Percentiles rank a stretch among this genome's conserved stretches.
These are phyloP conservation scores for Parafenestella ontariensis DNA, from an alignment of 2,329 filamentous ascomycete genomes.

Conservation along the genomic window DNA sequence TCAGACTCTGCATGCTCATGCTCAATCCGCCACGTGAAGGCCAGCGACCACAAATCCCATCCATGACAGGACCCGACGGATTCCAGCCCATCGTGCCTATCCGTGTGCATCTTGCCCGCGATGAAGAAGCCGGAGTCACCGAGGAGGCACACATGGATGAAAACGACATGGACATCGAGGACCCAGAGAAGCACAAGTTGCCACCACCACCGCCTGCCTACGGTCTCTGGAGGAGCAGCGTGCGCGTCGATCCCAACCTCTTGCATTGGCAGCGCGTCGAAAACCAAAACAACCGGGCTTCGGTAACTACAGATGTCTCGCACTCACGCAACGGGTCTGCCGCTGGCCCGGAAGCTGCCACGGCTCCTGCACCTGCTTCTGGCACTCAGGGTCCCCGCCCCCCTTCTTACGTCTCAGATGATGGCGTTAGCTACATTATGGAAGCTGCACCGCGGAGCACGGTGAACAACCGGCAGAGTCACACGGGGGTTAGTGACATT, in stretches of 20 bases:
- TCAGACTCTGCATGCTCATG: constrained; percentile 74
- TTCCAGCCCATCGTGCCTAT: constrained; percentile 79
- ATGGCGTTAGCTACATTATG: constrained; percentile 75
- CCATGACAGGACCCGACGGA: constrained; percentile 64
- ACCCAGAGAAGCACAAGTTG: constrained; percentile 29
- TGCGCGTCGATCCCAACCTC: constrained; percentile 80
- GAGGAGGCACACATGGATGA: no score
- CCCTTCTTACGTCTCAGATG: constrained; percentile 78
- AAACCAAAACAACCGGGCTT: neutral
- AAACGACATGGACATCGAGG: constrained; percentile 15
- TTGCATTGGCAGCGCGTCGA: constrained; percentile 77
- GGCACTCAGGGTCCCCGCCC: constrained; percentile 57
- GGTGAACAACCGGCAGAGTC: constrained; percentile 22
- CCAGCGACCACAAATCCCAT: constrained; percentile 48
- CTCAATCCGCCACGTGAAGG: constrained; percentile 52
- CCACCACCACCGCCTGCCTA: constrained; percentile 75
- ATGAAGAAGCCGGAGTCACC: constrained; percentile 62
- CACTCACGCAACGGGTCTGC: constrained; percentile 11
- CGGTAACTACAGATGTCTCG: constrained; percentile 5
- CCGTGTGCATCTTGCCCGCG: constrained; percentile 72
- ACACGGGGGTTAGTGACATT: constrained; percentile 40
- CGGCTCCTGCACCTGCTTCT: neutral
- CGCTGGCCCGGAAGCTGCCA: neutral
- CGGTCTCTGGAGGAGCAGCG: constrained; percentile 82
- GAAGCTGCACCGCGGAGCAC: constrained; percentile 62